Base-by-base conservation (phyloP, 805 yeast genomes). In the Isabelozyma pseudorhagii region DNA sequence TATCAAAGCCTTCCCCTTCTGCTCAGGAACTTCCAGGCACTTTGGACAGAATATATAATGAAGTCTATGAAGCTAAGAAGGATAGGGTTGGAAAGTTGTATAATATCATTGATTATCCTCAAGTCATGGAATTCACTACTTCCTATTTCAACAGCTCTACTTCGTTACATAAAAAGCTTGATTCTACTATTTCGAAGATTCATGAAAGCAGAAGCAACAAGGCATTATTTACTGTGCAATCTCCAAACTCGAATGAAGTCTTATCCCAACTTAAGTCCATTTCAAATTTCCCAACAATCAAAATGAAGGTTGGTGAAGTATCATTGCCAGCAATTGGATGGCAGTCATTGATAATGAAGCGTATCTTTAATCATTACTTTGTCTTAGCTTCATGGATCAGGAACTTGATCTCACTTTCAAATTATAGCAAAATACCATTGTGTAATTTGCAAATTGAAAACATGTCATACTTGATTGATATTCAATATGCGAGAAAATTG, bases 361-460 rank as follows among this genome's bases (percentile, higher is more conserved):
- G 89, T 54, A 71, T 89, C 4, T 75, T 85, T 40, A 85, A 84
- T 56, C 91, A 87, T 54, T 83, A 83, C 63, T 74, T 93, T 42
- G 82, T 89, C 0, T 68, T 91, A 42, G 87, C 94, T 0, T 72
- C 83, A 1, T 86, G 96, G 88, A 61, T 91, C 28, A 73, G 77
- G 38, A 85, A 85, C 57, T 73, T 89, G 68, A 75, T 84, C 15
- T 72, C 82, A 0, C 64, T 89, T 47, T 77, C 97, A 0, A 77
- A 79, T 50, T 89, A 86, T 61, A 82, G 93, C 40, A 84, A 86
- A 48, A 80, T 94, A 45, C 99, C 99, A 1, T 62, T 94, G 36
- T 89, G 98, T 62, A 93, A 94, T 60, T 68, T 93, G 54, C 84
- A 83, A 54, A 75, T 83, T n/a, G 93, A 87, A 50, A 87, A 89